These are phyloP conservation scores for Linderniella brevidens DNA, from an alignment of 257 asterid genomes.

Conservation along the genomic window DNA sequence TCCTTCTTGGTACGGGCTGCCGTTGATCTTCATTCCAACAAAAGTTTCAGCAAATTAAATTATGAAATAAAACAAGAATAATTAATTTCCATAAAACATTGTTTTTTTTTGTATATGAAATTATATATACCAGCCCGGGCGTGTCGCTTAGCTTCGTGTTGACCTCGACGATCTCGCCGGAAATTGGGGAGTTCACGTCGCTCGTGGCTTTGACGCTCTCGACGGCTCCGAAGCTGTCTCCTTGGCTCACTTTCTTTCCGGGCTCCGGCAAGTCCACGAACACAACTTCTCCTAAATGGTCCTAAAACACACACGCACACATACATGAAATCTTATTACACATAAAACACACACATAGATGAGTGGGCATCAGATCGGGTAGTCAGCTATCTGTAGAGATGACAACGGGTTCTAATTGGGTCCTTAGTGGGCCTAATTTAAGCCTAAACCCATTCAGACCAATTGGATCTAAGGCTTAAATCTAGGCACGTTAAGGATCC, in stretches of 20 bases:
- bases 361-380: too few species aligned
- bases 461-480: too few species aligned
- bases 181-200: constrained; percentile 70
- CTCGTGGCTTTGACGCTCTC: constrained; percentile 97
- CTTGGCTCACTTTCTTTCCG: constrained; percentile 33
- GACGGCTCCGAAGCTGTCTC: constrained; percentile 46
- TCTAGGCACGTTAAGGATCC: too few species aligned
- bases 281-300: constrained; percentile 84
- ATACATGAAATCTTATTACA: background rate
- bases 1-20: constrained; percentile 79
- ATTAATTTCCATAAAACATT: too few species aligned
- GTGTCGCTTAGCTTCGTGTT: constrained; percentile 47
- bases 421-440: too few species aligned
- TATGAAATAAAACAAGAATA: background rate
- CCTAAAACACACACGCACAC: constrained; percentile 18
- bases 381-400: too few species aligned
- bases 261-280: constrained; percentile 71
- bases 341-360: background rate
- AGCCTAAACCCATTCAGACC: too few species aligned
- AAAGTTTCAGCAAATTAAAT: too few species aligned
- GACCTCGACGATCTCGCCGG: constrained; percentile 71
- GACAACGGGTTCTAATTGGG: too few species aligned
- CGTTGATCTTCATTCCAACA: constrained; percentile 35
- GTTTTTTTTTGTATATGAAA: too few species aligned
- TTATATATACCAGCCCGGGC: constrained; percentile 59